Base-by-base conservation (phyloP, 1,139 yeast species). In the Sugiyamaella castrensis region DNA sequence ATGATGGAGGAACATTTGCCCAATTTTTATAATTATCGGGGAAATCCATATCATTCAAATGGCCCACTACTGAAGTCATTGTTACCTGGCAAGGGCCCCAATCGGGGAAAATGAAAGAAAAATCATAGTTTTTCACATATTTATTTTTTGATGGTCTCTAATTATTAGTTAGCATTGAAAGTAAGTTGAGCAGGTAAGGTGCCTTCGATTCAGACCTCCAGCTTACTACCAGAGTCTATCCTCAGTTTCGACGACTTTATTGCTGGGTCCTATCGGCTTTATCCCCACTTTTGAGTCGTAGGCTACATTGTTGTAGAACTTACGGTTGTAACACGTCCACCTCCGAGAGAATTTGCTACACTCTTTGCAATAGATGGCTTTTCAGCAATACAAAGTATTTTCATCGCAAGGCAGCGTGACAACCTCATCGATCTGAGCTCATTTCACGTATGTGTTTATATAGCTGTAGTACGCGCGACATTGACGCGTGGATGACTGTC, bases 311-410 rank as follows among this genome's bases (percentile, higher is more conserved):
- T 19, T 5, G 5, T 19, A 16, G 24, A 43, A 43, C 60, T 46
- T 47, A 60, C 61, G 11, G 58, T 53, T 8, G 64, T 63, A 29
- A 75, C 71, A 4, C 76, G 64, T 0, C 95, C 95, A 6, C 96
- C 96, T 19, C 92, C 82, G 4, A 92, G 75, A 1, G 84, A 82
- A 30, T 69, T 65, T 0, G 96, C 80, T 11, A 94, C 92, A 26
- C 89, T 86, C 64, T 84, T 87, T 8, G 98, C 95, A 46, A 94
- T 92, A 1, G 96, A 87, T 49, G 95, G 95, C 69, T 94, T 94
- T 70, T 94, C 99, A 1, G 99, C 98, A 52, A 94, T 97, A 69
- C 98, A 92, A 48, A 94, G 77, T 6, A 94, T 80, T 62, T 73
- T 82, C 89, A 85, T 84, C 27, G 46, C 31, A 43, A 35, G 34